Evolutionary conservation across 2,329 filamentous ascomycete genomes (phyloP), one percentile per base, ranked within the genome.

Genomic region (Raffaelea albimanens): DNA sequence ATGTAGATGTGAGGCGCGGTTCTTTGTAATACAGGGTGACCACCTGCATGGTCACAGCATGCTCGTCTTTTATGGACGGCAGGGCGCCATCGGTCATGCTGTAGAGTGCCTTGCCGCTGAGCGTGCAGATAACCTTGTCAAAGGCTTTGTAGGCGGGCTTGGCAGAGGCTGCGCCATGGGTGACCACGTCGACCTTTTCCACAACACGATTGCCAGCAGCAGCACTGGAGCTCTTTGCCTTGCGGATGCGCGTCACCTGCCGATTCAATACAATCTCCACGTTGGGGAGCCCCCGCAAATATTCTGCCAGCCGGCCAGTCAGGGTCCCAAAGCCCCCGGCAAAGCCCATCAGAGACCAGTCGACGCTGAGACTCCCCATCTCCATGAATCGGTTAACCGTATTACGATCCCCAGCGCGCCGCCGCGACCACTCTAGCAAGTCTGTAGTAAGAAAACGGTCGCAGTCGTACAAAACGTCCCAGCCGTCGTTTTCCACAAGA

Each of bases 1-100:
- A 69, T 14, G 78, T 76, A 2, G 57, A 52, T 13, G 87, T 71
- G 33, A 95, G 67, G 7, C 13, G 25, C 49, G 77, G 60, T 7
- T 81, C 73, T 40, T 79, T 69, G 63, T 84, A 98, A 74, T 84
- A 96, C 43, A 98, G 72, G 66, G 95, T 96, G 52, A 98, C 85
- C 2, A 90, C 86, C 82, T 90, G 90, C 55, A 96, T 89, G 29
- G 83, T 90, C 25, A 91, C 85, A 33, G 83, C 78, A 46, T 78
- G 73, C 16, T 78, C 76, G 40, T 74, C 60, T 18, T 62, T 60
- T 11, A 85, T 70, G 29, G 70, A 61, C 5, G 72, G 69, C 5
- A 82, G 66, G 34, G 59, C 53, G 40, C 58, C 55, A 22, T 57
- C 50, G 44, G 67, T 63, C 16, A 78, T 67, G 2, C 29, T 23